Evolutionary conservation across 148 eudicot genomes (phyloP).

Genomic region (Amaranthus cruentus): DNA sequence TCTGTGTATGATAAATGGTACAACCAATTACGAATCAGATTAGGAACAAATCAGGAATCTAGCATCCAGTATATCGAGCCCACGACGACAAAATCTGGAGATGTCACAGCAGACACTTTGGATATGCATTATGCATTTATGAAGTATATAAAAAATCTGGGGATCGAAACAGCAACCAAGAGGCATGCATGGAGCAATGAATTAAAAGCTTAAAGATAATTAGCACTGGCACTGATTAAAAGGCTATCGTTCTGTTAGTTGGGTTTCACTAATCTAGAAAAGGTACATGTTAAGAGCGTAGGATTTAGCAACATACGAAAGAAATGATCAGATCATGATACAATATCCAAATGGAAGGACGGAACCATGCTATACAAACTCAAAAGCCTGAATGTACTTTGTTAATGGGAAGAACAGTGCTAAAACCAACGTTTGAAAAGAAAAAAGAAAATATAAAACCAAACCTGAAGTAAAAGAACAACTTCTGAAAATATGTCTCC

Average conservation of each 20-base stretch:
- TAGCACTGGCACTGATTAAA: not conserved
- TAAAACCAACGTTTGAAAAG: constrained; percentile 42
- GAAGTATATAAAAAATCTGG: not conserved
- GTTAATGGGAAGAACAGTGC: not conserved
- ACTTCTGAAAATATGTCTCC: constrained; percentile 94
- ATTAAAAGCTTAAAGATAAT: not conserved
- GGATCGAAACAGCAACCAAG: not conserved
- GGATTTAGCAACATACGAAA: not conserved
- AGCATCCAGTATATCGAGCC: not conserved
- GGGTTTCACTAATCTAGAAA: not conserved
- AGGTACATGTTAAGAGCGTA: not conserved
- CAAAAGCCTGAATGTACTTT: not conserved
- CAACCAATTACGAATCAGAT: not conserved
- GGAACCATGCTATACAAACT: not conserved
- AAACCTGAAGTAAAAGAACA: constrained; percentile 88
- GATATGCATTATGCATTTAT: not conserved
- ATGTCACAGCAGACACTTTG: not conserved
- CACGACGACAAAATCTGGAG: not conserved
- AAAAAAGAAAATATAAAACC: not conserved
- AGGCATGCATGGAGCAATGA: not conserved
- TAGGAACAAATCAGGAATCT: not conserved
- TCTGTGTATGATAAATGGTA: not conserved
- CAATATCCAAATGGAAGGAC: not conserved
- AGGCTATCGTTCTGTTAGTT: not conserved
- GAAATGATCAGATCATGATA: not conserved